Conservation (phyloP, 192 early-diverging fungal genomes). For the Jimgerdemannia flammicorona region DNA sequence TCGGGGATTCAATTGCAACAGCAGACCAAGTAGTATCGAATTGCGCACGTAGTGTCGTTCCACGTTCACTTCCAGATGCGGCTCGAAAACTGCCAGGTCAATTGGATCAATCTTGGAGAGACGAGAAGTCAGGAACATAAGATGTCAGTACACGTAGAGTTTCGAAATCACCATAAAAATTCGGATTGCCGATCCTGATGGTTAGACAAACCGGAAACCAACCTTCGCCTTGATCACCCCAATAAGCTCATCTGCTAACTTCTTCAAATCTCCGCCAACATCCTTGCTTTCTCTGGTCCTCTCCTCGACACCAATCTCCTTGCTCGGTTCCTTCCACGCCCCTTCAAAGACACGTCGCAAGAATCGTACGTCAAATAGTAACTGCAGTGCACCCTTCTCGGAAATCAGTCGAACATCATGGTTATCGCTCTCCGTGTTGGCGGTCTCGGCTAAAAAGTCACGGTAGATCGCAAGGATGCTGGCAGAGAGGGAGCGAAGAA, state of each 20-base stretch:
- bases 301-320: not conserved
- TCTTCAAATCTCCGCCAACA: not conserved
- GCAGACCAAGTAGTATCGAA: slow-evolving; percentile 47
- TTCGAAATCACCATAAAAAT: no score
- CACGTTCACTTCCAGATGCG: slow-evolving; percentile 44
- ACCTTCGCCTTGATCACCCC: slow-evolving; percentile 28
- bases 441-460: not conserved
- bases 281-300: slow-evolving; percentile 12
- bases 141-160: no score
- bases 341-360: slow-evolving; percentile 45
- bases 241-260: slow-evolving; percentile 13
- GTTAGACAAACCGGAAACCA: slow-evolving; percentile 1
- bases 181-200: no score
- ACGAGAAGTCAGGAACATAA: not conserved
- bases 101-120: slow-evolving; percentile 63
- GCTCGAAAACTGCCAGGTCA: slow-evolving; percentile 51
- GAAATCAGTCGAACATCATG: slow-evolving; percentile 7
- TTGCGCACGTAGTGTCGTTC: slow-evolving; percentile 55
- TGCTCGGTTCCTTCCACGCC: not conserved
- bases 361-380: slow-evolving; percentile 61
- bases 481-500: not conserved
- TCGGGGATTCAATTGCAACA: slow-evolving; percentile 18
- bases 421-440: slow-evolving; percentile 13
- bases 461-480: not conserved
- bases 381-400: slow-evolving; percentile 48